A percentile compares a stretch with the other conserved stretches of the same genome.
These are phyloP conservation scores for Thraustochytrium sp. DNA, from an alignment of 352 stramenopile species.

Conservation along the genomic window DNA sequence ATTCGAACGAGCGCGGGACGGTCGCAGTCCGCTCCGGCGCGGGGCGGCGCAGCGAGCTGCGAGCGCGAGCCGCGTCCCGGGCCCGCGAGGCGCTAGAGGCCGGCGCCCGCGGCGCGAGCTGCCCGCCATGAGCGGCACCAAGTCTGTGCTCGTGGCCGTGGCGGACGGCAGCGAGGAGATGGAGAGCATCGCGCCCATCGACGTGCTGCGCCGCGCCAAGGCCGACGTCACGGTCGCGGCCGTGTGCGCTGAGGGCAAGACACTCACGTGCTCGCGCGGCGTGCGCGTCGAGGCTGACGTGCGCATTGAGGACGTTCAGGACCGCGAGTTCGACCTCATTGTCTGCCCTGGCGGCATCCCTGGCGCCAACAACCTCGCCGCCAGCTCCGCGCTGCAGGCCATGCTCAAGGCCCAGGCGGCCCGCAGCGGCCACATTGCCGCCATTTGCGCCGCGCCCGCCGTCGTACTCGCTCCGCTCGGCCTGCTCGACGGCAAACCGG, in stretches of 20 bases:
- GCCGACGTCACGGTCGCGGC: constrained; percentile 69
- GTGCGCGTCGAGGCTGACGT: constrained; percentile 59
- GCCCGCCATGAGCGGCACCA: background rate
- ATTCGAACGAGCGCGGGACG: too few relatives aligned
- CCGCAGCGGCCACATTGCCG: constrained; percentile 47
- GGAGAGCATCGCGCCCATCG: constrained; percentile 74
- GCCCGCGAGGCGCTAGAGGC: too few relatives aligned
- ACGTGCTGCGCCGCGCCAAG: constrained; percentile 69
- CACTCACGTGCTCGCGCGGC: constrained; percentile 26
- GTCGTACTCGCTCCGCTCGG: constrained; percentile 56
- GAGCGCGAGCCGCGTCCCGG: too few relatives aligned
- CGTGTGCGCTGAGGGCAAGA: constrained; percentile 48
- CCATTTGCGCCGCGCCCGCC: constrained; percentile 60
- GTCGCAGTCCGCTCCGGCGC: too few relatives aligned
- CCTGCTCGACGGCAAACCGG: constrained; percentile 51
- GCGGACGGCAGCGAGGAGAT: constrained; percentile 58
- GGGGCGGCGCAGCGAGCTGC: too few relatives aligned
- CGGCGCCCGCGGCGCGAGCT: too few relatives aligned
- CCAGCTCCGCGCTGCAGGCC: constrained; percentile 47
- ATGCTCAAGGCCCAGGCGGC: constrained; percentile 54
- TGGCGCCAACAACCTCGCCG: constrained; percentile 45
- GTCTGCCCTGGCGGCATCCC: constrained; percentile 56
- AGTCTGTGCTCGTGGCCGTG: constrained; percentile 25
- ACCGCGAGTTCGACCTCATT: constrained; percentile 58
- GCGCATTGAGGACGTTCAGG: constrained; percentile 57